Evolutionary conservation across 2,329 filamentous ascomycete genomes (phyloP).

Genomic region (Immersiporthe knoxdaviesiana): DNA sequence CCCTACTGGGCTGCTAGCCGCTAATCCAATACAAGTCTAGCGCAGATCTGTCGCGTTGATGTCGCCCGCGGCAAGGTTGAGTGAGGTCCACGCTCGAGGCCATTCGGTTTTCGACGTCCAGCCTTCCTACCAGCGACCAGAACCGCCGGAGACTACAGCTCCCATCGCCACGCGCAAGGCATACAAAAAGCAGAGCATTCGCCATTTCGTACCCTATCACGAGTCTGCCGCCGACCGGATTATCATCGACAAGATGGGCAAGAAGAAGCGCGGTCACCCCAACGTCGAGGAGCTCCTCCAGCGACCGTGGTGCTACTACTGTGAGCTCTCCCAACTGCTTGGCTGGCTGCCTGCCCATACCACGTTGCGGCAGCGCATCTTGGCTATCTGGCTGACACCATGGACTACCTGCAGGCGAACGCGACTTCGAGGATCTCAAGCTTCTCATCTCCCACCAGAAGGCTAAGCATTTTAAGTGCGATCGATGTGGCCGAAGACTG

Average conservation of each 20-base stretch:
- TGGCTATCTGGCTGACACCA: conserved; percentile 33
- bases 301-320: conserved; percentile 98
- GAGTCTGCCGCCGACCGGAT: too few relatives aligned
- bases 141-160: conserved; percentile 15
- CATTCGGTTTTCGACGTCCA: conserved; percentile 21
- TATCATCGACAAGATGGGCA: conserved; percentile 64
- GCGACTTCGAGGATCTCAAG: conserved; percentile 96
- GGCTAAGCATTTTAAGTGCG: conserved; percentile 99
- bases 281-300: conserved; percentile 85
- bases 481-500: conserved; percentile 81
- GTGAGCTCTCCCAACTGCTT: conserved; percentile 47
- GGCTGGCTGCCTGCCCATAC: conserved; percentile 6
- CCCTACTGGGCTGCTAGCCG: neutral
- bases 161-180: too few relatives aligned
- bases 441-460: conserved; percentile 97
- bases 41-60: conserved; percentile 14
- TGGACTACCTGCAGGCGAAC: conserved; percentile 62
- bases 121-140: neutral
- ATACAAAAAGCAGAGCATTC: too few relatives aligned
- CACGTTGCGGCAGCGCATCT: neutral
- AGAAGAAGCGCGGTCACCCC: conserved; percentile 86
- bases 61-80: conserved; percentile 2
- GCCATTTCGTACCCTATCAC: neutral
- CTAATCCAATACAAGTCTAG: conserved; percentile 19
- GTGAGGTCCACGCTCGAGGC: neutral